Conservation (phyloP, 2,329 filamentous ascomycete genomes). For the Teratosphaeriaceae sp. region DNA sequence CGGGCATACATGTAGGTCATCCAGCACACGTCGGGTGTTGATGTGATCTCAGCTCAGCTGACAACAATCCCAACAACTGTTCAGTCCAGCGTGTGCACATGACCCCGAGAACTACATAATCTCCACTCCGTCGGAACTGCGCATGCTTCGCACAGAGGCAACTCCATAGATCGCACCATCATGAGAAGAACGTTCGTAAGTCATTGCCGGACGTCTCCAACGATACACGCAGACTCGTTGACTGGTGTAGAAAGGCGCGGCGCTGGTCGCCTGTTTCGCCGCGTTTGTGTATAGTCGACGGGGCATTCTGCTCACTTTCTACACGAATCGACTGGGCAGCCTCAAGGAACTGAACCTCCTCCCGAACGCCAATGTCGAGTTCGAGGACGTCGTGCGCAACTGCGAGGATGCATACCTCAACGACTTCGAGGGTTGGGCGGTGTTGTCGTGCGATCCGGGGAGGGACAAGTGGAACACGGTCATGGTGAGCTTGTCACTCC, state of each 20-base stretch:
- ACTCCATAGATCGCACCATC: no score
- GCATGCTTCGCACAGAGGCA: no score
- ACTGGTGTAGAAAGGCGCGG: neutral
- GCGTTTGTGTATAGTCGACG: conserved; percentile 16
- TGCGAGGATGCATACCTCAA: conserved; percentile 40
- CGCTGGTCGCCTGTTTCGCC: conserved; percentile 2
- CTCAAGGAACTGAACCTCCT: conserved; percentile 13
- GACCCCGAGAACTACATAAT: no score
- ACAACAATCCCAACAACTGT: no score
- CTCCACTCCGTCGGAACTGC: no score
- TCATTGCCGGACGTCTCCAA: no score
- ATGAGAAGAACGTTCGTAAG: no score
- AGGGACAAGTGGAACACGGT: conserved; percentile 41
- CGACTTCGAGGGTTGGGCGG: conserved; percentile 30
- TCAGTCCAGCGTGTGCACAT: no score
- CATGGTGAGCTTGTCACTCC: conserved; percentile 29
- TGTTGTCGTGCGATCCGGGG: conserved; percentile 38
- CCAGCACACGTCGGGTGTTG: no score
- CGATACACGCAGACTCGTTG: no score
- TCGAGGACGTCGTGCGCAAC: conserved; percentile 32
- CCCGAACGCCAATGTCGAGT: conserved; percentile 25
- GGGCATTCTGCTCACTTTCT: conserved; percentile 13
- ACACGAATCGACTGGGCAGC: conserved; percentile 14
- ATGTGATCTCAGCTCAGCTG: no score
- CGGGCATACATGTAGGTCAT: no score